Evolutionary conservation across 148 eudicot genomes (phyloP).

Genomic region (Beta vulgaris): DNA sequence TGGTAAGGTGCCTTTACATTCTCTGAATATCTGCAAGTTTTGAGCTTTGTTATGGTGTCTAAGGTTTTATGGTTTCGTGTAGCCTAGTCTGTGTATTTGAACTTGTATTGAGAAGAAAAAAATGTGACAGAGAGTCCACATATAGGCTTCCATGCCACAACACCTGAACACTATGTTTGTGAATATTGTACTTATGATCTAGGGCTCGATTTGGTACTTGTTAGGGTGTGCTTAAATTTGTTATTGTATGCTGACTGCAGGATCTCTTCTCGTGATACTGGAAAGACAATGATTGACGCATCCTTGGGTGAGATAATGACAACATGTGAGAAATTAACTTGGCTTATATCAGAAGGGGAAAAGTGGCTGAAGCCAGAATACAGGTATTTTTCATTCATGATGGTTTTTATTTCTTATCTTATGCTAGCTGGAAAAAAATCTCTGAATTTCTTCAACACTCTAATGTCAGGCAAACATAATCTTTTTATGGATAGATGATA

Average conservation of each 20-base stretch:
- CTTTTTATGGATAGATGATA: neutral
- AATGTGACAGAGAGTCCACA: neutral
- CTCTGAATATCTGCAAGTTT: neutral
- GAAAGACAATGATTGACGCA: constrained; percentile 99
- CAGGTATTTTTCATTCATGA: constrained; percentile 44
- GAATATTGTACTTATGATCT: constrained; percentile 8
- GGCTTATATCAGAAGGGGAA: constrained; percentile 99
- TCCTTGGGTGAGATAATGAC: constrained; percentile 99
- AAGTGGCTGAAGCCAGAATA: constrained; percentile 95
- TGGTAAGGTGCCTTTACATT: neutral
- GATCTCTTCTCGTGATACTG: constrained; percentile 99
- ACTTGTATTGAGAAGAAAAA: neutral
- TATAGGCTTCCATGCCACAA: neutral
- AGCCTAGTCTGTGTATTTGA: neutral
- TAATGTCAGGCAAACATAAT: neutral
- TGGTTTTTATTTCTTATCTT: neutral
- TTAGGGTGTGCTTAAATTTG: neutral
- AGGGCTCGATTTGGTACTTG: neutral
- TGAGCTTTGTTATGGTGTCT: neutral
- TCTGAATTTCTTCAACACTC: neutral
- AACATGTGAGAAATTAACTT: constrained; percentile 93
- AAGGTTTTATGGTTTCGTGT: neutral
- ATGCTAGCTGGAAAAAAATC: neutral
- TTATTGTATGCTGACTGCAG: constrained; percentile 30
- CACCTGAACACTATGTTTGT: neutral